phyloP scores from a whole-genome alignment of 2,329 filamentous ascomycete genomes.

The Ceratocystiopsis minuta region DNA sequence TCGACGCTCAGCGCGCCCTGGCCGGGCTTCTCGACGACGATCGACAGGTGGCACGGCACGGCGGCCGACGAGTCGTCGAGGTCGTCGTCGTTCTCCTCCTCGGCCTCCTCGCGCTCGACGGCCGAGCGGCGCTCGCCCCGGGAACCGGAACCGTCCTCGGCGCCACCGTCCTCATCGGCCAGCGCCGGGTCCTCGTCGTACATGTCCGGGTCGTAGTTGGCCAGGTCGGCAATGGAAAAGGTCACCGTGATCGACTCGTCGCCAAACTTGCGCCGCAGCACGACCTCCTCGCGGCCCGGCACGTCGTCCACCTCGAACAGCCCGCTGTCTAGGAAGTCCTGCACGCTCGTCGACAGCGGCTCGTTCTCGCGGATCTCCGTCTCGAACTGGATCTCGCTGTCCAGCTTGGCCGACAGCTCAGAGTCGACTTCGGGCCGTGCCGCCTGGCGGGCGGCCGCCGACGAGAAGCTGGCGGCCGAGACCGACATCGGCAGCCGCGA shows the following conservation, averaged over 20 bases:
- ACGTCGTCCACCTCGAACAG: conserved; percentile 70
- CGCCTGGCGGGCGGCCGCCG: conserved; percentile 24
- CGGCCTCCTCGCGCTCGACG: conserved; percentile 36
- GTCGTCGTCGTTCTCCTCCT: conserved; percentile 35
- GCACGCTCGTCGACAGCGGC: conserved; percentile 56
- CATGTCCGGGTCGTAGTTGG: conserved; percentile 43
- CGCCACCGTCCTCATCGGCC: conserved; percentile 28
- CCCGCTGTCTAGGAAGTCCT: conserved; percentile 75
- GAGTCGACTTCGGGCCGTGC: conserved; percentile 40
- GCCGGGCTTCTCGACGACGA: conserved; percentile 74
- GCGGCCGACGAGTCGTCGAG: conserved; percentile 31
- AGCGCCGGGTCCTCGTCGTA: conserved; percentile 37
- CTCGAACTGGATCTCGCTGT: conserved; percentile 71
- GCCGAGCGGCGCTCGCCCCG: conserved; percentile 20
- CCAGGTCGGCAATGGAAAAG: conserved; percentile 72
- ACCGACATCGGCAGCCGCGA: conserved; percentile 13
- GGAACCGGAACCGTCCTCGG: conserved; percentile 21
- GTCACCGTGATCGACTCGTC: conserved; percentile 64
- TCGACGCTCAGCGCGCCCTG: conserved; percentile 78
- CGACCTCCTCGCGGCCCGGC: conserved; percentile 72
- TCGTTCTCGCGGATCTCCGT: conserved; percentile 58
- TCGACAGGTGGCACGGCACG: conserved; percentile 67
- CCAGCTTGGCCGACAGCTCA: conserved; percentile 73
- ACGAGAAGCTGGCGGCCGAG: conserved; percentile 23
- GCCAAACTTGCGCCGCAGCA: conserved; percentile 64